A percentile compares a stretch with the other conserved stretches of the same genome.
These are phyloP conservation scores for Aschersonia sp. DNA, from an alignment of 2,329 filamentous ascomycete genomes.

Conservation along the genomic window DNA sequence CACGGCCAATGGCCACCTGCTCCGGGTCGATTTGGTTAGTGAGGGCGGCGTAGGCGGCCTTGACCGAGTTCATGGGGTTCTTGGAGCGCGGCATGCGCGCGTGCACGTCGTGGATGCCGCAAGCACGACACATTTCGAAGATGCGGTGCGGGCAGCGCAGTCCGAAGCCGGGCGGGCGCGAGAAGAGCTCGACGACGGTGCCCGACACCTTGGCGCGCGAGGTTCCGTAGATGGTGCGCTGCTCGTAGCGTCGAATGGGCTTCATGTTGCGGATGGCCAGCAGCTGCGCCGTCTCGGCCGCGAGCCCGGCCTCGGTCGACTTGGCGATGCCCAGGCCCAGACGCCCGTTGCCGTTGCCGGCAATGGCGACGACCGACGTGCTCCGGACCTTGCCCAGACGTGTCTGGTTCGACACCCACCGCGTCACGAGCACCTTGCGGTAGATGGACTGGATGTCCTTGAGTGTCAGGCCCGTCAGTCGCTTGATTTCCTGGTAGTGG, in stretches of 20 bases:
- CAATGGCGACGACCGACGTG: constrained; percentile 62
- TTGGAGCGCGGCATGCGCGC: constrained; percentile 71
- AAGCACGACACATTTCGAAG: constrained; percentile 83
- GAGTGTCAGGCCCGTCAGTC: constrained; percentile 38
- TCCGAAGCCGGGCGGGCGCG: constrained; percentile 85
- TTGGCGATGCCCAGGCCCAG: constrained; percentile 87
- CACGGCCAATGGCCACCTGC: constrained; percentile 74
- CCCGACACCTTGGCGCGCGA: constrained; percentile 75
- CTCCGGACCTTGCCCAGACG: constrained; percentile 86
- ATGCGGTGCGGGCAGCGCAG: constrained; percentile 83
- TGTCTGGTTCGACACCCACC: constrained; percentile 80
- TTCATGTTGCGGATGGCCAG: constrained; percentile 83
- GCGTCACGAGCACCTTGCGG: constrained; percentile 58
- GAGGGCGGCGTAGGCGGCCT: constrained; percentile 75
- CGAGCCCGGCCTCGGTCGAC: constrained; percentile 57
- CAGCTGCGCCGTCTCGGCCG: constrained; percentile 58
- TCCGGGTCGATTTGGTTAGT: constrained; percentile 76
- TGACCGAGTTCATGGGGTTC: constrained; percentile 97
- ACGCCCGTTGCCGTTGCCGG: constrained; percentile 75
- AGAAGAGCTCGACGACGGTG: constrained; percentile 68
- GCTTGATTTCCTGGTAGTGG: constrained; percentile 36
- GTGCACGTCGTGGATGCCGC: constrained; percentile 76
- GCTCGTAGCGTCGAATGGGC: constrained; percentile 83
- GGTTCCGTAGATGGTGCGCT: constrained; percentile 80
- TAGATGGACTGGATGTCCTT: constrained; percentile 39